These are phyloP conservation scores for Furcasterigmium furcatum DNA, from an alignment of 2,329 filamentous ascomycete species.

Conservation along the genomic window DNA sequence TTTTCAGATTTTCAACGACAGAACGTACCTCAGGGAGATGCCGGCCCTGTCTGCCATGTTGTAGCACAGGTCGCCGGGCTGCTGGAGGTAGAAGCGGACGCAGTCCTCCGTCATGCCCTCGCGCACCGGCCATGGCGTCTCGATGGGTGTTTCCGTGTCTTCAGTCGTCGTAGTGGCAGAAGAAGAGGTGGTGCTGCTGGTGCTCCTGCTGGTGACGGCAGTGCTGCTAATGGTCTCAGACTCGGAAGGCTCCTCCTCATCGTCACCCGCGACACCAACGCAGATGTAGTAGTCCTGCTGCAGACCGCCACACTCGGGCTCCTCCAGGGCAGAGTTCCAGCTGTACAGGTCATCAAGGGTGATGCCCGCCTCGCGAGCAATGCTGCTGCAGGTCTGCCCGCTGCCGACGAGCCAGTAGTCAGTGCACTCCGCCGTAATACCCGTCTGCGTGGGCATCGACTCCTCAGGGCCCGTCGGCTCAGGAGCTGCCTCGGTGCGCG, in stretches of 20 bases:
- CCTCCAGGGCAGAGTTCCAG: background rate
- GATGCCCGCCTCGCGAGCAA: background rate
- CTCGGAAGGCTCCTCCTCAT: background rate
- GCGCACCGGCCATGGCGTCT: no score
- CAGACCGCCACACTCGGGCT: background rate
- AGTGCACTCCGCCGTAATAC: slow-evolving; percentile 5
- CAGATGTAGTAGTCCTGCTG: slow-evolving; percentile 3
- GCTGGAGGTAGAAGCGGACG: slow-evolving; percentile 1
- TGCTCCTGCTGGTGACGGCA: no score
- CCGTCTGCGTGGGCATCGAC: slow-evolving; percentile 8
- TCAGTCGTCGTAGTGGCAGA: no score
- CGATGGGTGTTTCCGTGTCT: no score
- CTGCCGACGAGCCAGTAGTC: slow-evolving; percentile 9
- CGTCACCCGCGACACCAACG: background rate
- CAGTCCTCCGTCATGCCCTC: slow-evolving; percentile 1
- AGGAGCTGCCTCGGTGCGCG: slow-evolving; percentile 4
- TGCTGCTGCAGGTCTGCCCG: background rate
- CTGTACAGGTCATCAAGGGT: background rate
- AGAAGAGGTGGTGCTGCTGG: no score
- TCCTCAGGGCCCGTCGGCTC: background rate
- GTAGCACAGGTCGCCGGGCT: slow-evolving; percentile 6
- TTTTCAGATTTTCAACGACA: background rate
- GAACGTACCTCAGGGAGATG: background rate
- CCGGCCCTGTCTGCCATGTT: background rate
- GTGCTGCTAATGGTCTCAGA: background rate